Conservation (phyloP, 805 yeast genomes). For the Zygosaccharomyces pseudorouxii region DNA sequence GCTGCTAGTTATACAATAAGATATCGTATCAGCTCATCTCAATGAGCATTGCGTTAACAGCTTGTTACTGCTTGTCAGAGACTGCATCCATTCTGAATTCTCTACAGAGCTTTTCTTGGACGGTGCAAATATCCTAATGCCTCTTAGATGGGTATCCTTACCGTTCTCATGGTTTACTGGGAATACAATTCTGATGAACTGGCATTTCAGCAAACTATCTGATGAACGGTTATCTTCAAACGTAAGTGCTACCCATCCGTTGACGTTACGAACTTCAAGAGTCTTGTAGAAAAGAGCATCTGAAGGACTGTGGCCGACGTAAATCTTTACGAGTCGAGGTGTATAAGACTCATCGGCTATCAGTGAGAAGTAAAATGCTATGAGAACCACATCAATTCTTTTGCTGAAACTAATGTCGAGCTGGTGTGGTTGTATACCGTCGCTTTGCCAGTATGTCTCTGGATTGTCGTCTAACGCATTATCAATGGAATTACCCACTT, state of each 20-base stretch:
- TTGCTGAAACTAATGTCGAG: constrained; percentile 77
- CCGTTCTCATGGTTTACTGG: constrained; percentile 83
- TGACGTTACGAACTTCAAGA: constrained; percentile 25
- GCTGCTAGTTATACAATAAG: neutral
- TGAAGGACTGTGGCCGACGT: constrained; percentile 31
- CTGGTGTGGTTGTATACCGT: constrained; percentile 84
- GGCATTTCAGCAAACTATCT: constrained; percentile 28
- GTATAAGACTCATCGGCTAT: constrained; percentile 86
- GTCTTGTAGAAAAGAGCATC: constrained; percentile 29
- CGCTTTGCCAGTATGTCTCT: constrained; percentile 86
- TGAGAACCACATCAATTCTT: constrained; percentile 59
- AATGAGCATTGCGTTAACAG: constrained; percentile 11
- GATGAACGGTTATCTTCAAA: constrained; percentile 24
- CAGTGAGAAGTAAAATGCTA: constrained; percentile 69
- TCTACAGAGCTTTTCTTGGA: constrained; percentile 11
- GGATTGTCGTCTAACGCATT: constrained; percentile 72
- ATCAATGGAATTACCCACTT: constrained; percentile 66
- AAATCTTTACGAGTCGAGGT: constrained; percentile 44
- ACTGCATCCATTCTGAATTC: constrained; percentile 12
- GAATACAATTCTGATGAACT: constrained; percentile 28
- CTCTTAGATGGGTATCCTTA: constrained; percentile 86
- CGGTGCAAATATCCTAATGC: constrained; percentile 42
- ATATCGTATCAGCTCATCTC: constrained; percentile 1
- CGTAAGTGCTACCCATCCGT: constrained; percentile 33
- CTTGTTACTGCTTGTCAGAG: constrained; percentile 7